Conservation (phyloP, 75 land plant genomes). For the Pseudotsuga menziesii region DNA sequence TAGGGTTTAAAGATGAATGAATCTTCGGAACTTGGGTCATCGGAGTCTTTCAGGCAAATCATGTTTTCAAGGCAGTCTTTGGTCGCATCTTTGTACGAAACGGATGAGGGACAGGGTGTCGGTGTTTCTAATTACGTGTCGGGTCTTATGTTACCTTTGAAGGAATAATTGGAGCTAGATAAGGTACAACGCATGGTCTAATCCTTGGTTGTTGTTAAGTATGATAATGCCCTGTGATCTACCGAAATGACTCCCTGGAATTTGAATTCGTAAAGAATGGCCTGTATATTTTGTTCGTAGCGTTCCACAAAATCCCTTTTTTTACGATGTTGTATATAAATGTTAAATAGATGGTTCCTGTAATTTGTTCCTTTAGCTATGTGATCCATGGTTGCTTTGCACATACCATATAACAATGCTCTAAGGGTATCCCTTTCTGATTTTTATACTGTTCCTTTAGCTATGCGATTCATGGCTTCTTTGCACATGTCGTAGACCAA, state of each 20-base stretch:
- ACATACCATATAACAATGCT: background rate
- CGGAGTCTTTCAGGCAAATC: background rate
- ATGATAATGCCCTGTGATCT: background rate
- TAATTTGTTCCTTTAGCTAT: background rate
- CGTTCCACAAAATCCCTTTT: background rate
- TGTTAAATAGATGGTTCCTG: background rate
- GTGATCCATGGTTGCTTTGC: background rate
- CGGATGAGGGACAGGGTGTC: constrained; percentile 16
- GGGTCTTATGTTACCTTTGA: constrained; percentile 60
- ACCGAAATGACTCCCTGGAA: background rate
- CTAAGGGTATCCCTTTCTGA: background rate
- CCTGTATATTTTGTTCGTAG: background rate
- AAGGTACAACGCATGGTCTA: constrained; percentile 26
- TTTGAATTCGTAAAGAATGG: background rate
- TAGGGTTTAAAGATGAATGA: constrained; percentile 2
- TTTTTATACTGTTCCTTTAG: background rate
- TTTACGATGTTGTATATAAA: background rate
- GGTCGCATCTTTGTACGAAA: background rate
- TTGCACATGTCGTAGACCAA: background rate
- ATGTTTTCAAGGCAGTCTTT: background rate
- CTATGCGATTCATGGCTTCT: background rate
- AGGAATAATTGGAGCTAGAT: constrained; percentile 68
- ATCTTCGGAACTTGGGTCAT: background rate
- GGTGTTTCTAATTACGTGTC: constrained; percentile 32
- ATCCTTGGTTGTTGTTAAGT: background rate